phyloP scores from a whole-genome alignment of 1,284 basidiomycete species.

The Thecaphora thlaspeos region DNA sequence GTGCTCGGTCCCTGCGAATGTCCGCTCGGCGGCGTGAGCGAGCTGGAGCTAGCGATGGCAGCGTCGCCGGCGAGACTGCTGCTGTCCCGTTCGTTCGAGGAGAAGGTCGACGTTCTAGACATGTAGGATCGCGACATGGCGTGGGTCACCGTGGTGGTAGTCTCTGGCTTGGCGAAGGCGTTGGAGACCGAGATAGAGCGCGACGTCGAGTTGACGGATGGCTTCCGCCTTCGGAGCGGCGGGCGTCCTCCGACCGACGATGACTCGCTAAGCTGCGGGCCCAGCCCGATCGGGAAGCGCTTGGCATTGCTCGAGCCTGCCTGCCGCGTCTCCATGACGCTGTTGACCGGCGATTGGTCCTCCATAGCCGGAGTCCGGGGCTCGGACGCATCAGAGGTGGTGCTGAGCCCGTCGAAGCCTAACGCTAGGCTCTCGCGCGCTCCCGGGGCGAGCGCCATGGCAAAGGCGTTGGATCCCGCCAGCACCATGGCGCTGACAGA shows the following conservation, averaged over 20 bases:
- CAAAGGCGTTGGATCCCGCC: conserved; percentile 30
- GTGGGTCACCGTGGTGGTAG: background rate
- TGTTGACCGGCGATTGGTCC: background rate
- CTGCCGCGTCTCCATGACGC: conserved; percentile 1
- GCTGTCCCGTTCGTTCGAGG: background rate
- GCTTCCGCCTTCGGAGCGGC: conserved; percentile 12
- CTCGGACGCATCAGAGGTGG: conserved; percentile 16
- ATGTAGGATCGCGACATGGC: background rate
- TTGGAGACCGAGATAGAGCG: conserved; percentile 19
- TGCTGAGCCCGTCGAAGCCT: conserved; percentile 26
- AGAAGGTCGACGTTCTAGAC: background rate
- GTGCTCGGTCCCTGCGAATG: background rate
- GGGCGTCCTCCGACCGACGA: background rate
- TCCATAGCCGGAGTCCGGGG: conserved; percentile 6
- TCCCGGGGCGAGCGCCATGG: conserved; percentile 28
- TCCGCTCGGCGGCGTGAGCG: background rate
- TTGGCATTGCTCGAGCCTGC: conserved; percentile 4
- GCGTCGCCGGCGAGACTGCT: background rate
- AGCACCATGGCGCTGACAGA: conserved; percentile 33
- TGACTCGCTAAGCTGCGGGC: too few species aligned
- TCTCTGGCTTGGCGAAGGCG: background rate
- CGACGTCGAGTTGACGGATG: conserved; percentile 19
- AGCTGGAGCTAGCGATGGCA: background rate
- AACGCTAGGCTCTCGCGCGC: conserved; percentile 23
- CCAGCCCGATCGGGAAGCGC: background rate